These are phyloP conservation scores for Penicillium janthinellum DNA, from an alignment of 2,329 filamentous ascomycete genomes.

Conservation along the genomic window DNA sequence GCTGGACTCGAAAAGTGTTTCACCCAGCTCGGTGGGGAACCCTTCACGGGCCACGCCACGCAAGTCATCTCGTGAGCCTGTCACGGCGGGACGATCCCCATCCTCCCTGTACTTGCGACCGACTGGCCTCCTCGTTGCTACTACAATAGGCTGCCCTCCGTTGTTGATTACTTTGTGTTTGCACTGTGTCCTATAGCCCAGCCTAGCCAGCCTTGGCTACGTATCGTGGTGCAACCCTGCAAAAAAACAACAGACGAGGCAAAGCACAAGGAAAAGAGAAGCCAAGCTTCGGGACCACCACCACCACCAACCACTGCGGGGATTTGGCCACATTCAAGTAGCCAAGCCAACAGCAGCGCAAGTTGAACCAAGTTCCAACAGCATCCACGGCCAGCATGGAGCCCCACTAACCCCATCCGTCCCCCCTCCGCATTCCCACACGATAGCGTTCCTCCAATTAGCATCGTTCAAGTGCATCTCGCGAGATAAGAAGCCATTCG, in stretches of 20 bases:
- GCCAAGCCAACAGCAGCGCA: not conserved
- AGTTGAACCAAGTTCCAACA: not conserved
- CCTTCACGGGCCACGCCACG: not conserved
- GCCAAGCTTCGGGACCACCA: conserved; percentile 16
- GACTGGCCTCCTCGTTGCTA: not conserved
- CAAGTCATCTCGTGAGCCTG: conserved; percentile 16
- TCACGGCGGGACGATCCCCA: conserved; percentile 18
- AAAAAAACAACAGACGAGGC: not conserved
- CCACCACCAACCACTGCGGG: not conserved
- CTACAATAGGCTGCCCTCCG: not conserved
- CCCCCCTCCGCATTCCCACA: conserved; percentile 23
- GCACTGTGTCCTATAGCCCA: not conserved
- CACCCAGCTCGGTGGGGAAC: not conserved
- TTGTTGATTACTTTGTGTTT: not conserved
- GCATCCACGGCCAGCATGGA: conserved; percentile 3
- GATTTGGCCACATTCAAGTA: not conserved
- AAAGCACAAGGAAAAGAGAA: not conserved
- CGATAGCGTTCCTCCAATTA: conserved; percentile 23
- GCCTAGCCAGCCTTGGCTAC: not conserved
- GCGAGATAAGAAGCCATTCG: conserved; percentile 11
- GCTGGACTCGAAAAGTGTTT: not conserved
- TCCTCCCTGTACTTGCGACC: not conserved
- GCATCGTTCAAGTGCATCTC: not conserved
- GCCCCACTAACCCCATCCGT: conserved; percentile 19
- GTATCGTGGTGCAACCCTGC: not conserved